Base-by-base conservation (phyloP, 2,329 filamentous ascomycete genomes). In the Emmonsia crescens region DNA sequence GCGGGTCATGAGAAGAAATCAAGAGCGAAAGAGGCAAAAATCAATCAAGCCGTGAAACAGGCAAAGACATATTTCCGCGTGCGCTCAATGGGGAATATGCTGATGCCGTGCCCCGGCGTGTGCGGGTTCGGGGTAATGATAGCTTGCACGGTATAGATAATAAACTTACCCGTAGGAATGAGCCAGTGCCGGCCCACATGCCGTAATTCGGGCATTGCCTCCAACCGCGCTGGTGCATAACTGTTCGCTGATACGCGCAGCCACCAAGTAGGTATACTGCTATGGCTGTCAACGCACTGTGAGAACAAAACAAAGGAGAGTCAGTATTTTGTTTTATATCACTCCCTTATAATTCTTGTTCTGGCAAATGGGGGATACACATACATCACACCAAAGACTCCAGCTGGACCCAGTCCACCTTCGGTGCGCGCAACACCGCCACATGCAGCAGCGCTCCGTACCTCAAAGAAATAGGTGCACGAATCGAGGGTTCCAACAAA, bases 401-500 rank as follows among this genome's bases (percentile, higher is more conserved):
- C 91, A 76, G 73, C 89, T 70, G 75, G 94, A 77, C 71, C 89
- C 75, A 80, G 87, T 77, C 75, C 86, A 12, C 80, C 79, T 62
- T 84, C 80, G 56, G 80, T 79, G 64, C 79, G 80, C 10, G 78
- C 82, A 31, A 85, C 80, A 78, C 79, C 92, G 76, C 76, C 89
- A 80, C 94, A 99, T 12, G 92, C 93, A 67, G 91, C 88, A 54
- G 84, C 82, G 29, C 90, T 94, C 66, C 93, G 88, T 57, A 92
- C 87, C 74, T 97, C 92, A 78, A 99, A 99, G 76, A 96, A 89
- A 76, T 97, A 99, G 36, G 90, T 85, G 80, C 94, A 99, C 63
- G 95, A 88, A 72, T 97, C 92, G 48, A 89, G 87, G 64, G 92
- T 88, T 63, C 89, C 90, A 63, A 97, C 87, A 73, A 96, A 99